Evolutionary conservation across 129 eudicot genomes (phyloP).

Genomic region (Logfia minima): DNA sequence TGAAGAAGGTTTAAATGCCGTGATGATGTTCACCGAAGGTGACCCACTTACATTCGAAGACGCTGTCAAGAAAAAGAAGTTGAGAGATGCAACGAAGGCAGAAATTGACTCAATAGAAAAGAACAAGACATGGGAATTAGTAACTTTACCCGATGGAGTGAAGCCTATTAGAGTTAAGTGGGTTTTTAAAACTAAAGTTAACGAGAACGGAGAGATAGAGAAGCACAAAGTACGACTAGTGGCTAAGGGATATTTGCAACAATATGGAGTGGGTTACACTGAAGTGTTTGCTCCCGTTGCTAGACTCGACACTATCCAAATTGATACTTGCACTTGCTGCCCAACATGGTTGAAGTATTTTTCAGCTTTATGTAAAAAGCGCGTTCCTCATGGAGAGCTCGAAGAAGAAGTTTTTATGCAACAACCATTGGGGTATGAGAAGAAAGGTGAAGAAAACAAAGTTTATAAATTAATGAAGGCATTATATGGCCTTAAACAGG

Average conservation of each 20-base stretch:
- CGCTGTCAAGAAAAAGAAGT: background rate
- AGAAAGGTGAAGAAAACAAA: background rate
- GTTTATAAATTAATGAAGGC: slow-evolving; percentile 12
- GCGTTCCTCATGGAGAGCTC: background rate
- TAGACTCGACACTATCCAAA: background rate
- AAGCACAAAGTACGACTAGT: slow-evolving; percentile 1
- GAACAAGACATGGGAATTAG: background rate
- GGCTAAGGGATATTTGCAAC: background rate
- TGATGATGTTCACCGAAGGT: background rate
- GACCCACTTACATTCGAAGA: slow-evolving; percentile 2
- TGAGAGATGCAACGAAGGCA: background rate
- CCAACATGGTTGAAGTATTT: background rate
- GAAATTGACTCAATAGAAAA: background rate
- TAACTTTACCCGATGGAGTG: background rate
- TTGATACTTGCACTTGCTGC: slow-evolving; percentile 1
- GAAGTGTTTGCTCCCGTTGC: no score
- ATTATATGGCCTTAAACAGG: slow-evolving; percentile 2
- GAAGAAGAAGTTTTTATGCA: background rate
- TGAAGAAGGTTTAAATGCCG: background rate
- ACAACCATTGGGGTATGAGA: background rate
- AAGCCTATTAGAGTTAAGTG: slow-evolving; percentile 10
- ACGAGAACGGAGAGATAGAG: background rate
- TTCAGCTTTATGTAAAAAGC: slow-evolving; percentile 3
- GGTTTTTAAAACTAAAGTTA: background rate
- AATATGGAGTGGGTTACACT: background rate